Evolutionary conservation across 805 yeast genomes (phyloP).

Genomic region (Ogataea philodendri): DNA sequence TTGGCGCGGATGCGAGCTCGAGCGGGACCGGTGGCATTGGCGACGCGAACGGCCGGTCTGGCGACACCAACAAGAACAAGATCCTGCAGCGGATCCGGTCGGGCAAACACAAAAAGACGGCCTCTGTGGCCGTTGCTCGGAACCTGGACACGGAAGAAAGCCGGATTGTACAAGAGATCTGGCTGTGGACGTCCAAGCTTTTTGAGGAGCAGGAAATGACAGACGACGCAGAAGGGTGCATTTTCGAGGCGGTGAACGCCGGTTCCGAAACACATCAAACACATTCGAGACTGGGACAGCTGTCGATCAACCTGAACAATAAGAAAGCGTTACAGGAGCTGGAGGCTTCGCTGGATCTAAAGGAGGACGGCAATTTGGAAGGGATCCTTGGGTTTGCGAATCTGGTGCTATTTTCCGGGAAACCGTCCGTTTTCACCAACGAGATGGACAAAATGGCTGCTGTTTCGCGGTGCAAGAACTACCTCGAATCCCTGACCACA

Average conservation of each 20-base stretch:
- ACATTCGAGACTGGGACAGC: conserved; percentile 47
- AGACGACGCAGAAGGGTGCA: conserved; percentile 66
- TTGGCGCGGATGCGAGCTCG: conserved; percentile 22
- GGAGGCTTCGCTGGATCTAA: conserved; percentile 57
- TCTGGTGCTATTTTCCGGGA: conserved; percentile 39
- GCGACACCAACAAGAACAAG: conserved; percentile 16
- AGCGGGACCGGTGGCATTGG: conserved; percentile 1
- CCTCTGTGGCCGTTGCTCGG: conserved; percentile 10
- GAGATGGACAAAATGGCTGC: conserved; percentile 59
- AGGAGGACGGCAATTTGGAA: conserved; percentile 43
- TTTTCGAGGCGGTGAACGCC: conserved; percentile 64
- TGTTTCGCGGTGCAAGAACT: conserved; percentile 50
- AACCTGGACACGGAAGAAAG: conserved; percentile 29
- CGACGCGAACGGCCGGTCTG: not conserved
- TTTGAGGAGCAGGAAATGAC: conserved; percentile 54
- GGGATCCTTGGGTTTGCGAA: conserved; percentile 56
- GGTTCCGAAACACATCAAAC: conserved; percentile 47
- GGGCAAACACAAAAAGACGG: conserved; percentile 15
- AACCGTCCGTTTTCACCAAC: conserved; percentile 42
- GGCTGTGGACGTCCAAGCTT: conserved; percentile 72
- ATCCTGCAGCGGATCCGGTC: conserved; percentile 16
- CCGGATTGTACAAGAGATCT: conserved; percentile 53
- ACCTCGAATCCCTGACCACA: conserved; percentile 39
- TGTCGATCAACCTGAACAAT: conserved; percentile 35
- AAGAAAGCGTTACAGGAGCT: conserved; percentile 56